Conservation (phyloP, 2,329 filamentous ascomycete genomes). For the Kalaharituber pfeilii region DNA sequence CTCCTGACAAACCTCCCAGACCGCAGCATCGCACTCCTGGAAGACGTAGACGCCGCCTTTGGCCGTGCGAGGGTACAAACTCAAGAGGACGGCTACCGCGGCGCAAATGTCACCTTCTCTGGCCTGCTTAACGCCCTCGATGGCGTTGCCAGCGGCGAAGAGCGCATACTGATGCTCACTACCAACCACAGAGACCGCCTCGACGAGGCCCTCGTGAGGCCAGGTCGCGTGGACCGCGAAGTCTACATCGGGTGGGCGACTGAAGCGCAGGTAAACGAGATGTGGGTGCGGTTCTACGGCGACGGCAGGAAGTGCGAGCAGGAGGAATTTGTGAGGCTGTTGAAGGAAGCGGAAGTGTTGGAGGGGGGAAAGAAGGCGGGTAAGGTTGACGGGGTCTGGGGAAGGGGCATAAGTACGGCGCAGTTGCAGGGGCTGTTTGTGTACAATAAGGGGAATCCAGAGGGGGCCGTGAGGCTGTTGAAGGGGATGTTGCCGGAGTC, state of each 20-base stretch:
- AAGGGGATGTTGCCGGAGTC: conserved; percentile 5
- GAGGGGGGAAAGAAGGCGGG: conserved; percentile 31
- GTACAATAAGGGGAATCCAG: conserved; percentile 82
- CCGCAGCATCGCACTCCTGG: conserved; percentile 63
- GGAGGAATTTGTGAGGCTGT: conserved; percentile 50
- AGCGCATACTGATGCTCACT: conserved; percentile 82
- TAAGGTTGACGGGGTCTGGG: not conserved
- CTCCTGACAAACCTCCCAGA: conserved; percentile 71
- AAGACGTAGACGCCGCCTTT: conserved; percentile 86
- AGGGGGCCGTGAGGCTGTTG: conserved; percentile 62
- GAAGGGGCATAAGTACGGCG: conserved; percentile 47
- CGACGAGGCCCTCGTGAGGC: conserved; percentile 74
- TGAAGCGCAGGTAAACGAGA: conserved; percentile 60
- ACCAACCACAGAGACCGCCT: conserved; percentile 86
- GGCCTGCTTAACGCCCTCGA: conserved; percentile 74
- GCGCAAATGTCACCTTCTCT: conserved; percentile 84
- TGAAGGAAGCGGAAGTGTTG: conserved; percentile 54
- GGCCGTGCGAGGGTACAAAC: conserved; percentile 53
- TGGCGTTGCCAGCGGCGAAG: conserved; percentile 84
- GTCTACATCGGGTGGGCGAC: conserved; percentile 78
- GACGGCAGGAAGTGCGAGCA: conserved; percentile 42
- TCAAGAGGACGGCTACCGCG: conserved; percentile 62
- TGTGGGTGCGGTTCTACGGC: conserved; percentile 93
- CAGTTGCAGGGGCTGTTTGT: conserved; percentile 87
- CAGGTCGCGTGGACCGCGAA: conserved; percentile 86